A percentile compares a stretch with the other conserved stretches of the same genome.
phyloP scores from a whole-genome alignment of 805 yeast species.

The Lipomyces sp. region DNA sequence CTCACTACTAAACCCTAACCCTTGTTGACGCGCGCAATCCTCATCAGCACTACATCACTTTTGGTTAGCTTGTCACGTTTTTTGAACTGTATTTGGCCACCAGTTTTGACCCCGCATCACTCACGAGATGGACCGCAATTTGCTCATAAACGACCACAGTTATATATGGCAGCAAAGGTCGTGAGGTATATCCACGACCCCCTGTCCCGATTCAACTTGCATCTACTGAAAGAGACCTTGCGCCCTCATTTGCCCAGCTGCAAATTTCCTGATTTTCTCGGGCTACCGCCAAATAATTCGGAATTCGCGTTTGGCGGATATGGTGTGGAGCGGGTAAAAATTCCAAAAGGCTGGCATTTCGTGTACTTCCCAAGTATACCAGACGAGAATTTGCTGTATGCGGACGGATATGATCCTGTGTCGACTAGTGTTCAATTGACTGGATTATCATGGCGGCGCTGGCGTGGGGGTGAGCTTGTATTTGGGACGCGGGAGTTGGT shows the following conservation, averaged over 20 bases:
- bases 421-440: slow-evolving; percentile 4
- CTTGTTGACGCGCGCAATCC: not conserved
- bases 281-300: not conserved
- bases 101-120: not conserved
- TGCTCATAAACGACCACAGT: not conserved
- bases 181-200: slow-evolving; percentile 18
- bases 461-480: slow-evolving; percentile 32
- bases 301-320: not conserved
- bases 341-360: slow-evolving; percentile 35
- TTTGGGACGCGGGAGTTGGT: slow-evolving; percentile 7
- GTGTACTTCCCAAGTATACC: slow-evolving; percentile 23
- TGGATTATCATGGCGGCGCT: slow-evolving; percentile 21
- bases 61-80: not conserved
- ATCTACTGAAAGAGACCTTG: slow-evolving; percentile 25
- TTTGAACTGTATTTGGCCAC: not conserved
- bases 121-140: not conserved
- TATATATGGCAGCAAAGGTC: not conserved
- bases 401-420: slow-evolving; percentile 32
- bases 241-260: slow-evolving; percentile 32
- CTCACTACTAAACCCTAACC: not conserved
- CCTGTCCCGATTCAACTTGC: slow-evolving; percentile 19
- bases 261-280: slow-evolving; percentile 25
- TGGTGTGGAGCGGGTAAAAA: not conserved
- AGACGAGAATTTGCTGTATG: slow-evolving; percentile 17
- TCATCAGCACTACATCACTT: not conserved